Evolutionary conservation across 345 rosid genomes (phyloP).

Genomic region (Lepidium aucheri): DNA sequence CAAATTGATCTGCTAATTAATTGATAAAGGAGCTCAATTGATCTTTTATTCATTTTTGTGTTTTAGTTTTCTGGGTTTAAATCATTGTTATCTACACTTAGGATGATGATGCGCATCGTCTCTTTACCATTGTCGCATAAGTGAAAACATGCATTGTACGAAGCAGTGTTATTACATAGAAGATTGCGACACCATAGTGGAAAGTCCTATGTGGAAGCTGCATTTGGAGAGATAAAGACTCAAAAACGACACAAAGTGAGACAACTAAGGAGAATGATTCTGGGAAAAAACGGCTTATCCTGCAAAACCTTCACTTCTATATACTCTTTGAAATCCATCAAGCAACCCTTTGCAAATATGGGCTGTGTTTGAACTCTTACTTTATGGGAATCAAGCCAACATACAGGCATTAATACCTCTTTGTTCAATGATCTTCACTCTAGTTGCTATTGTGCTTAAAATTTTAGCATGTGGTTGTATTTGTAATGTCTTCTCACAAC

Average conservation of each 20-base stretch:
- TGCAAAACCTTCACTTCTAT: conserved; percentile 44
- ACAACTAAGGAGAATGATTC: background rate
- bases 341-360: conserved; percentile 46
- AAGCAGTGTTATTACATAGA: conserved; percentile 24
- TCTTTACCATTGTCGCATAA: conserved; percentile 40
- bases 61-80: too few relatives aligned
- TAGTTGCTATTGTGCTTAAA: conserved; percentile 50
- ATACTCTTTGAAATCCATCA: conserved; percentile 51
- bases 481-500: conserved; percentile 69
- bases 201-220: conserved; percentile 32
- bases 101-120: conserved; percentile 42
- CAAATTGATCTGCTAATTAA: background rate
- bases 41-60: background rate
- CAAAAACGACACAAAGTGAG: background rate
- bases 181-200: conserved; percentile 36
- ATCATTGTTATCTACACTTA: background rate
- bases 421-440: conserved; percentile 48
- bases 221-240: conserved; percentile 13
- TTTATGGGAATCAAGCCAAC: conserved; percentile 51
- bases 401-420: conserved; percentile 69
- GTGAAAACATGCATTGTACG: background rate
- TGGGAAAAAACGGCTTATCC: conserved; percentile 38
- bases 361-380: conserved; percentile 57
- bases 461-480: conserved; percentile 50
- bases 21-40: conserved; percentile 1